These are phyloP conservation scores for Eucalyptus urophylla DNA, from an alignment of 345 rosid genomes.

Conservation along the genomic window DNA sequence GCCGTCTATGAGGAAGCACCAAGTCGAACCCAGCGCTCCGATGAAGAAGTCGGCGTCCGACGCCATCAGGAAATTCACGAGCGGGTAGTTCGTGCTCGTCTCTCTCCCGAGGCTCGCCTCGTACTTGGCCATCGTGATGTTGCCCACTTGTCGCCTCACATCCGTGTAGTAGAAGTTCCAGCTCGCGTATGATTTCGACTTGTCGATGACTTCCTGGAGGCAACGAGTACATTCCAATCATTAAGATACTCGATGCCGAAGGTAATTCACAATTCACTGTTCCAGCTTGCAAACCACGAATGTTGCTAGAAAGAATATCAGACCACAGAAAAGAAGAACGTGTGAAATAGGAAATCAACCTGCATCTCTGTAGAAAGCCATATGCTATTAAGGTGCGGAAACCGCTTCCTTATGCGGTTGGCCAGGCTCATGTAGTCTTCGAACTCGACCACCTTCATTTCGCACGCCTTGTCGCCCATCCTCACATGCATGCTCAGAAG, in stretches of 20 bases:
- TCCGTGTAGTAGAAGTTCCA: slow-evolving; percentile 84
- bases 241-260: neutral
- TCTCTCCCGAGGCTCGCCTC: slow-evolving; percentile 91
- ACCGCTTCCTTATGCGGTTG: slow-evolving; percentile 35
- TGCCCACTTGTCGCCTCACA: slow-evolving; percentile 73
- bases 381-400: slow-evolving; percentile 56
- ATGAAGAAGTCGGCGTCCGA: slow-evolving; percentile 77
- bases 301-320: neutral
- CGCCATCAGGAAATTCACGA: slow-evolving; percentile 92
- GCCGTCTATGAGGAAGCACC: slow-evolving; percentile 94
- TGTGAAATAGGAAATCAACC: slow-evolving; percentile 8
- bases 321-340: neutral
- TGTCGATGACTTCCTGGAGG: slow-evolving; percentile 53
- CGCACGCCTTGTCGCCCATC: slow-evolving; percentile 97
- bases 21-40: slow-evolving; percentile 94
- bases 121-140: slow-evolving; percentile 63
- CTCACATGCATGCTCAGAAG: slow-evolving; percentile 92
- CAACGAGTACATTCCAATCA: neutral
- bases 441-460: slow-evolving; percentile 73
- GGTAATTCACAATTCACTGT: neutral
- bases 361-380: slow-evolving; percentile 98
- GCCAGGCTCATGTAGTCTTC: slow-evolving; percentile 69
- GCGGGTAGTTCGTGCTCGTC: slow-evolving; percentile 88
- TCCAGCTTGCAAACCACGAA: neutral
- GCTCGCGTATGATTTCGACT: slow-evolving; percentile 21